phyloP scores from a whole-genome alignment of 1,284 basidiomycete genomes.

The Marasmius sp. region DNA sequence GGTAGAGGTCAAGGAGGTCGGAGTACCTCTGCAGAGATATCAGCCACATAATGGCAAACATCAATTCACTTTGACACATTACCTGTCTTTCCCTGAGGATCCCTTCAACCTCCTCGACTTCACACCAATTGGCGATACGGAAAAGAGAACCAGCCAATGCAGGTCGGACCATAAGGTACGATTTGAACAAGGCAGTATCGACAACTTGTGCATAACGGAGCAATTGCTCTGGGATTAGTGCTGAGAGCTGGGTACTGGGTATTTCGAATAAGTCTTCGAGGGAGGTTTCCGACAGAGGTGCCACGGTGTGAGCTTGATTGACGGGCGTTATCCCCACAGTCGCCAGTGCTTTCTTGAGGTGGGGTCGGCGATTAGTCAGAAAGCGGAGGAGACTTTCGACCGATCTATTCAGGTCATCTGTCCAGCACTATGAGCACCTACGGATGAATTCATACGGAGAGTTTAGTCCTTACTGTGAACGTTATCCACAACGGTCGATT shows the following conservation, averaged over 20 bases:
- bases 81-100: constrained; percentile 82
- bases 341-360: constrained; percentile 75
- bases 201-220: constrained; percentile 90
- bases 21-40: constrained; percentile 70
- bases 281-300: constrained; percentile 66
- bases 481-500: constrained; percentile 11
- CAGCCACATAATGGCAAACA: neutral
- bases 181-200: constrained; percentile 95
- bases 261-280: constrained; percentile 73
- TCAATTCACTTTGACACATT: constrained; percentile 19
- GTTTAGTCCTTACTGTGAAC: neutral
- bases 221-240: constrained; percentile 77
- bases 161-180: constrained; percentile 84
- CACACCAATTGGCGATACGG: constrained; percentile 94
- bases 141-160: constrained; percentile 86
- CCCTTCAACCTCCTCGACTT: constrained; percentile 93
- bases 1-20: constrained; percentile 90
- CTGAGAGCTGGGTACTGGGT: constrained; percentile 67
- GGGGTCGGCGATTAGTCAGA: constrained; percentile 84
- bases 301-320: constrained; percentile 59
- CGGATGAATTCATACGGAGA: neutral
- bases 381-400: constrained; percentile 71
- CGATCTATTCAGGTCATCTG: constrained; percentile 63
- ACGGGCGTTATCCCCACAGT: constrained; percentile 71
- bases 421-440: neutral